Evolutionary conservation across 805 yeast genomes (phyloP), one percentile per base, ranked within the genome.

Genomic region (Diddensiella caesifluorescens): DNA sequence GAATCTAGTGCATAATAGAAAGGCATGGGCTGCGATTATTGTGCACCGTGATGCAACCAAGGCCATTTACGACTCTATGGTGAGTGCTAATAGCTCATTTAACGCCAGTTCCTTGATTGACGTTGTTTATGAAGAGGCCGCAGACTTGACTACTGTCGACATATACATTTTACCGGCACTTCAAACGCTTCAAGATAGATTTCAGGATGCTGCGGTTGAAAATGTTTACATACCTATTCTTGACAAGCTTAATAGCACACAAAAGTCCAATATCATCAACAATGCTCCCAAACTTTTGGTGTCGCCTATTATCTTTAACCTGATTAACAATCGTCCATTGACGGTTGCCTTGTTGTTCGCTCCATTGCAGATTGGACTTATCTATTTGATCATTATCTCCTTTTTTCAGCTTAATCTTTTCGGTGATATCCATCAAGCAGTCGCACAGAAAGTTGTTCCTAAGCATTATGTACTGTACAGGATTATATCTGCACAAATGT

Each of bases 341-440:
- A 4, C 22, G 5, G 25, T 7, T 12, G 27, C 74, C 2, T 77
- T 74, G 4, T 55, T 79, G 10, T 51, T 71, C 33, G 88, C 88
- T 0, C 87, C 89, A 4, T 60, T 77, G 3, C 90, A 83, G 58
- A 80, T 83, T 46, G 92, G 92, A 39, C 69, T 82, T 49, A 80
- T 84, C 58, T 83, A 77, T 56, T 66, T 82, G 56, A 71, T 84
- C 52, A 77, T 84, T 56, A 59, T 83, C 43, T 77, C 90, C 2
- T 82, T 85, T 57, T 81, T 85, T 71, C 80, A 79, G 51, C 71
- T 81, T 52, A 73, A 44, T 35, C 73, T 83, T 65, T 79, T 79
- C 55, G 62, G 62, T 9, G 73, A 72, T 18, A 52, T 80, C 13
- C 82, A 83, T 55, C 64, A 62, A 40, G 57, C 62, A 5, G 68